Evolutionary conservation across 345 rosid species (phyloP), one percentile per base, ranked within the genome.

Genomic region (Psidium friedrichsthalianum): DNA sequence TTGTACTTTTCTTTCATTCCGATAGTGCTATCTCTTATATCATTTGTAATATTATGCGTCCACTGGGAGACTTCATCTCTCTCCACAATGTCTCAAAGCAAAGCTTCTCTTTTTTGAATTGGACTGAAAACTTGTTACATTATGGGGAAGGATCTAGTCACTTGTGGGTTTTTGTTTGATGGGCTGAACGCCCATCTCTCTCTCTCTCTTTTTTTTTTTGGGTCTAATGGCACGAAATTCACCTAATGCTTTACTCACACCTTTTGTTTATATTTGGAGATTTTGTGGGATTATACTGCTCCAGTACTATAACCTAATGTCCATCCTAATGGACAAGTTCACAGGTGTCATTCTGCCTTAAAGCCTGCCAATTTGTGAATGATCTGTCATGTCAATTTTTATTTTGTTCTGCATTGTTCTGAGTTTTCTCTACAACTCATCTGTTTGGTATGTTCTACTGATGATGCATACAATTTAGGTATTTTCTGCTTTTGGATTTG

Each of bases 401-500:
- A n/a, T n/a, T n/a, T n/a, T n/a, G n/a, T n/a, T 51, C 57, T 69
- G 40, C 47, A 9, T 69, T n/a, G 53, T 56, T 57, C 22, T 13
- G 49, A 56, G 85, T 59, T 14, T 56, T 57, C 58, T 52, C 11
- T 51, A 83, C 47, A 27, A 42, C 59, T 51, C 87, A 61, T 86
- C 84, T 86, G 87, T 91, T 91, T 92, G 88, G 90, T 88, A 90
- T 53, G 80, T 85, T 64, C 11, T 16, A 22, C 42, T 47, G 44
- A 36, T 69, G 47, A 69, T 69, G 84, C n/a, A 69, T 69, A 61
- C n/a, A 42, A 52, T 82, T 55, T 13, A 95, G 98, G 99, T 97
- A 24, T 97, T 97, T 91, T 96, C 99, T 87, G 98, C 98, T 83
- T 97, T 96, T 93, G 99, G 99, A 32, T 97, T 93, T 85, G 99